Conservation (phyloP, 2,329 filamentous ascomycete species). For the Scytalidium sp. region DNA sequence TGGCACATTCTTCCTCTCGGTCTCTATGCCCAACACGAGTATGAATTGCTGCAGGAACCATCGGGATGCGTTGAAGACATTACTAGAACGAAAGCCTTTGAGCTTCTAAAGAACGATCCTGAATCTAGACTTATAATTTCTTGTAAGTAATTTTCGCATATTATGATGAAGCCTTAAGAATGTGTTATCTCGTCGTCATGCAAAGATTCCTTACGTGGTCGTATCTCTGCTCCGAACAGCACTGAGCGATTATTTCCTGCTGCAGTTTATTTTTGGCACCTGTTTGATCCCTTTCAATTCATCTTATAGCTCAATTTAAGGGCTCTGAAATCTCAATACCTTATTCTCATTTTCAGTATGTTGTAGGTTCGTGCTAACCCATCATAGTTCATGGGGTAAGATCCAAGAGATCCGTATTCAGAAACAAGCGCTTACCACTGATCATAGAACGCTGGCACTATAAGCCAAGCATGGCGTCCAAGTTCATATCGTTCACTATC, state of each 20-base stretch:
- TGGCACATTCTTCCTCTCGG: constrained; percentile 88
- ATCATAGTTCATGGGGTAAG: constrained; percentile 60
- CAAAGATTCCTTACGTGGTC: no score
- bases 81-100: constrained; percentile 55
- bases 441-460: constrained; percentile 76
- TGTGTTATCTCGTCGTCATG: no score
- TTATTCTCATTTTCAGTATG: constrained; percentile 29
- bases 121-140: constrained; percentile 62
- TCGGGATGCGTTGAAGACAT: constrained; percentile 43
- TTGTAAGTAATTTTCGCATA: constrained; percentile 40
- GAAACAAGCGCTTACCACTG: constrained; percentile 10
- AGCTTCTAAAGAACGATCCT: constrained; percentile 60
- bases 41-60: constrained; percentile 50
- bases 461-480: constrained; percentile 76
- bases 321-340: no score
- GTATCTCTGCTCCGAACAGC: no score
- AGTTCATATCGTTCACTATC: constrained; percentile 75
- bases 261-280: no score
- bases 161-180: no score
- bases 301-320: no score
- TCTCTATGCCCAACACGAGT: constrained; percentile 71
- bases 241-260: no score
- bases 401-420: not conserved
- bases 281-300: no score
- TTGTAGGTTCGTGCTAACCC: constrained; percentile 14